Evolutionary conservation across 2,329 filamentous ascomycete genomes (phyloP).

Genomic region (Fusarium chaquense): DNA sequence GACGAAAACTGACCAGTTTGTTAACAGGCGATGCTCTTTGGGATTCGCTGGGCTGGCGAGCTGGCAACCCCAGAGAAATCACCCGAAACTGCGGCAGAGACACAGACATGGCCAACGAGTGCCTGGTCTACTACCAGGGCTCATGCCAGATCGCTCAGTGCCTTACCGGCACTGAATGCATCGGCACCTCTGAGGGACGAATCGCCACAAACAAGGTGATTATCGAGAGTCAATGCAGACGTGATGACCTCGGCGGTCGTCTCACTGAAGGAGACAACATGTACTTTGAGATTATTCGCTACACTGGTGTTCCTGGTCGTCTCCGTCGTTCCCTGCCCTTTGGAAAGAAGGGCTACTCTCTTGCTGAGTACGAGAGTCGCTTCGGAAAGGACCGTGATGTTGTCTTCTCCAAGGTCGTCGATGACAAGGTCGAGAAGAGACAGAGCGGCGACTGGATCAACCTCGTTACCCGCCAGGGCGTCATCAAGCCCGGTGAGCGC

Average conservation of each 20-base stretch:
- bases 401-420: neutral
- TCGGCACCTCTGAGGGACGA: neutral
- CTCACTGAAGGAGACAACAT: neutral
- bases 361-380: neutral
- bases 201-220: neutral
- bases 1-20: neutral
- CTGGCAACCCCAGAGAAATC: neutral
- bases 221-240: neutral
- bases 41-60: neutral
- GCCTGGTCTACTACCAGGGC: neutral
- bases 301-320: neutral
- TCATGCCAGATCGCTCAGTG: neutral
- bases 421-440: neutral
- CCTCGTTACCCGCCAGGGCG: neutral
- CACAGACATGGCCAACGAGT: neutral
- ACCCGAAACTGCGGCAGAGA: neutral
- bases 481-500: neutral
- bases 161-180: neutral
- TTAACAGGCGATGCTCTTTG: neutral
- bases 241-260: neutral
- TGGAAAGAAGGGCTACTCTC: neutral
- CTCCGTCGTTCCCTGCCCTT: neutral
- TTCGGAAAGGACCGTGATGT: neutral
- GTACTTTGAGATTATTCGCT: neutral
- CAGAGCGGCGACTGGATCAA: neutral